Conservation (phyloP, 805 yeast species). For the Zygoascus biomembranicola region DNA sequence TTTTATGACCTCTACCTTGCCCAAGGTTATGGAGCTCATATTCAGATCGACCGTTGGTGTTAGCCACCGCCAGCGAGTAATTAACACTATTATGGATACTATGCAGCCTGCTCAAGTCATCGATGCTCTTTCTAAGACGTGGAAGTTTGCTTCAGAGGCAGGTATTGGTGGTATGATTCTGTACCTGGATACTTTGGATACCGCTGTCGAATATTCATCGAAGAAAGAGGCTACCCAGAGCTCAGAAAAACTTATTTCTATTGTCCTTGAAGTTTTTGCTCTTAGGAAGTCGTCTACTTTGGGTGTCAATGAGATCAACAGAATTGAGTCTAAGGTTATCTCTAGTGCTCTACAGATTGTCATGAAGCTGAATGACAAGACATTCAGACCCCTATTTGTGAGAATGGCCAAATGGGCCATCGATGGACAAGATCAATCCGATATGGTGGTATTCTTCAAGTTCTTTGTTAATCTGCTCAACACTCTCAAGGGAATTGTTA, state of each 20-base stretch:
- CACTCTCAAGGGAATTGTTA: conserved; percentile 75
- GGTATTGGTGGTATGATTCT: conserved; percentile 49
- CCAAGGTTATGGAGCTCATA: conserved; percentile 50
- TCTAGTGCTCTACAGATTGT: conserved; percentile 67
- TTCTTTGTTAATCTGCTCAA: conserved; percentile 82
- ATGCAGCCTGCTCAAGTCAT: conserved; percentile 60
- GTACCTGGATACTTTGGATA: conserved; percentile 58
- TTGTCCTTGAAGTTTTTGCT: conserved; percentile 65
- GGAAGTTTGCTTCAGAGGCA: conserved; percentile 37
- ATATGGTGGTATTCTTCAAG: conserved; percentile 70
- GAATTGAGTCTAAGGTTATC: conserved; percentile 73
- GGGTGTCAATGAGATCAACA: conserved; percentile 65
- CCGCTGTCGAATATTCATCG: conserved; percentile 55
- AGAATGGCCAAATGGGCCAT: conserved; percentile 86
- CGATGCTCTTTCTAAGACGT: conserved; percentile 51
- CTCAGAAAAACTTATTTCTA: conserved; percentile 57
- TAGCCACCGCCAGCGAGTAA: conserved; percentile 39
- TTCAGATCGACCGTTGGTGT: conserved; percentile 33
- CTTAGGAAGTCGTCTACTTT: conserved; percentile 50
- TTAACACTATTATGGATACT: conserved; percentile 56
- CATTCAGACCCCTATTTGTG: conserved; percentile 88
- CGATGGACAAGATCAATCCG: conserved; percentile 62
- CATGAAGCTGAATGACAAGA: conserved; percentile 86
- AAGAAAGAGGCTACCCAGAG: conserved; percentile 69
- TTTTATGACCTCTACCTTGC: conserved; percentile 64